phyloP scores from a whole-genome alignment of 306 rosid genomes.

The Datisca glomerata region DNA sequence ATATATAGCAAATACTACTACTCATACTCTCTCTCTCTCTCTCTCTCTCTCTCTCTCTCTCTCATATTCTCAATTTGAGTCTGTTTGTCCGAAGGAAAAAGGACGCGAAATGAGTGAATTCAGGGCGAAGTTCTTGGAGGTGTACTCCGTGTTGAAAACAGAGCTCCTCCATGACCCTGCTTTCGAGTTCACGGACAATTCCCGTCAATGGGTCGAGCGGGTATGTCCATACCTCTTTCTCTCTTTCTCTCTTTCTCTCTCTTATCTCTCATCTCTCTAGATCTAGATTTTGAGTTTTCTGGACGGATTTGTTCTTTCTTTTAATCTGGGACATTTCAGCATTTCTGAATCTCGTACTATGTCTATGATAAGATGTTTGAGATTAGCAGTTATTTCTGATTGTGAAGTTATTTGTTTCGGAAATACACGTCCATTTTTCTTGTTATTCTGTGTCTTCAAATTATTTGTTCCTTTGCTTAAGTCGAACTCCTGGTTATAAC shows the following conservation, averaged over 20 bases:
- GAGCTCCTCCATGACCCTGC: slow-evolving; percentile 38
- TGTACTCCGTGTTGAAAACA: slow-evolving; percentile 30
- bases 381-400: no score
- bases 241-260: background rate
- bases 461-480: background rate
- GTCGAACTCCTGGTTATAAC: background rate
- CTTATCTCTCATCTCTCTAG: background rate
- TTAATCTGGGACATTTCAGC: background rate
- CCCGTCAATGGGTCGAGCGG: slow-evolving; percentile 37
- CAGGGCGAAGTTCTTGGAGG: slow-evolving; percentile 30
- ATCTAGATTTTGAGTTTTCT: background rate
- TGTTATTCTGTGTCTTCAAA: background rate
- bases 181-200: slow-evolving; percentile 34
- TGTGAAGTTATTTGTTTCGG: no score
- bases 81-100: background rate
- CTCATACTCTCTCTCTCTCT: background rate
- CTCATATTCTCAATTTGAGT: background rate
- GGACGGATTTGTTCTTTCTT: background rate
- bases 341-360: no score
- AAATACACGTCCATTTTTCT: background rate
- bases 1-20: background rate
- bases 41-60: background rate
- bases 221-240: slow-evolving; percentile 9
- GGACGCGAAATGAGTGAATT: slow-evolving; percentile 18
- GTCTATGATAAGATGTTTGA: no score